Evolutionary conservation across 805 yeast genomes (phyloP).

Genomic region (Torulaspora delbrueckii): DNA sequence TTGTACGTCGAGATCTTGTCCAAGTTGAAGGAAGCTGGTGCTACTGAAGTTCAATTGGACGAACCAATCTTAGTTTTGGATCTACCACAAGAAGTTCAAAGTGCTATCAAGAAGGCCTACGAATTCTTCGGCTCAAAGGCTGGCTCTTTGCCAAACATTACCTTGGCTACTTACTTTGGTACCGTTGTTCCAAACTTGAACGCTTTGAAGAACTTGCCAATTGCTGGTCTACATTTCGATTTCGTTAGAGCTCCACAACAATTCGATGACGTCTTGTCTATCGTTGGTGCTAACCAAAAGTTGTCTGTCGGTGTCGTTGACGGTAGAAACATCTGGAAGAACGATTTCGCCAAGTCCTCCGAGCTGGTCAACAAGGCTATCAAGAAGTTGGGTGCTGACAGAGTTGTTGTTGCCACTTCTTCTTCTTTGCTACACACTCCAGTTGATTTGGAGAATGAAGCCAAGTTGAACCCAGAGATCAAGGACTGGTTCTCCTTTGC

Average conservation of each 20-base stretch:
- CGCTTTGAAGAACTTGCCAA: constrained; percentile 86
- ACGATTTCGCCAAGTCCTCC: constrained; percentile 85
- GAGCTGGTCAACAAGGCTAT: constrained; percentile 77
- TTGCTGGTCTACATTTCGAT: constrained; percentile 94
- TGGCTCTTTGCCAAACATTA: constrained; percentile 66
- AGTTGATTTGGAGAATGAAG: constrained; percentile 89
- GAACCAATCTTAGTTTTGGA: constrained; percentile 96
- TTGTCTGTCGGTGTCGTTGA: constrained; percentile 96
- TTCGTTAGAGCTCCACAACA: constrained; percentile 95
- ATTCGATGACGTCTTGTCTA: constrained; percentile 71
- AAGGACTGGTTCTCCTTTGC: constrained; percentile 99
- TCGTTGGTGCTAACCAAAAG: constrained; percentile 64
- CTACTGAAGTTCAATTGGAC: constrained; percentile 89
- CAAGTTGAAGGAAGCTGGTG: constrained; percentile 92
- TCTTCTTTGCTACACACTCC: constrained; percentile 98
- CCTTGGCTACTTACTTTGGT: constrained; percentile 93
- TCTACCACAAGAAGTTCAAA: constrained; percentile 76
- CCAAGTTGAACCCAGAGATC: constrained; percentile 83
- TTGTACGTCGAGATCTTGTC: constrained; percentile 84
- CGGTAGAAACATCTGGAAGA: constrained; percentile 99
- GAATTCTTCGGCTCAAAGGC: constrained; percentile 62
- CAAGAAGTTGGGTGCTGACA: constrained; percentile 76
- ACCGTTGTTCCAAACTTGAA: constrained; percentile 94
- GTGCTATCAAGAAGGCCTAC: constrained; percentile 85
- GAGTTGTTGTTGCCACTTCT: constrained; percentile 88